Conservation (phyloP, 169 alveolate species). For the Plasmodium blacklocki region DNA sequence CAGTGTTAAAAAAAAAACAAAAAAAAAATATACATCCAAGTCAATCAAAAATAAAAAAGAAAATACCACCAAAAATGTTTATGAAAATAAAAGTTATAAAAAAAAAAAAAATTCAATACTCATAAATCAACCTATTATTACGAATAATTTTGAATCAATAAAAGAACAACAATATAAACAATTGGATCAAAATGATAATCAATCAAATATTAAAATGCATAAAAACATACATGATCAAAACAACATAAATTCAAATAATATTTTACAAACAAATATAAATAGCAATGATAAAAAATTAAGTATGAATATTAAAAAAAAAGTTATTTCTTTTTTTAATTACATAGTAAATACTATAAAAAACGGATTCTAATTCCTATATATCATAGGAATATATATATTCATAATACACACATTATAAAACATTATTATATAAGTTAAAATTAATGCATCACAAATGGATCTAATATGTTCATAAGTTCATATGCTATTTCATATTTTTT, state of each 20-base stretch:
- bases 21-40: slow-evolving; percentile 8
- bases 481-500: too few species aligned
- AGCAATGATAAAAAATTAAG: slow-evolving; percentile 8
- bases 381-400: not conserved
- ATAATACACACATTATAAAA: not conserved
- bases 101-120: slow-evolving; percentile 21
- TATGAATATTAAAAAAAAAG: slow-evolving; percentile 19
- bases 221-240: slow-evolving; percentile 11
- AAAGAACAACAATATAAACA: not conserved
- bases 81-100: slow-evolving; percentile 18
- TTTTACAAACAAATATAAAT: not conserved
- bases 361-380: not conserved
- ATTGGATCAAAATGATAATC: not conserved
- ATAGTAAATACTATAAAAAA: slow-evolving; percentile 32
- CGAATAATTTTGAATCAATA: slow-evolving; percentile 11
- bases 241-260: slow-evolving; percentile 15
- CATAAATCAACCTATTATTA: slow-evolving; percentile 6
- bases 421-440: not conserved
- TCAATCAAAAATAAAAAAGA: slow-evolving; percentile 32
- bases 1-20: slow-evolving; percentile 26
- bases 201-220: slow-evolving; percentile 28
- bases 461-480: too few species aligned
- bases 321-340: slow-evolving; percentile 52
- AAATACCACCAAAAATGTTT: not conserved
- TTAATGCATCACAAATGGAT: not conserved